Base-by-base conservation (phyloP, 805 yeast genomes). In the Yarrowia deformans region DNA sequence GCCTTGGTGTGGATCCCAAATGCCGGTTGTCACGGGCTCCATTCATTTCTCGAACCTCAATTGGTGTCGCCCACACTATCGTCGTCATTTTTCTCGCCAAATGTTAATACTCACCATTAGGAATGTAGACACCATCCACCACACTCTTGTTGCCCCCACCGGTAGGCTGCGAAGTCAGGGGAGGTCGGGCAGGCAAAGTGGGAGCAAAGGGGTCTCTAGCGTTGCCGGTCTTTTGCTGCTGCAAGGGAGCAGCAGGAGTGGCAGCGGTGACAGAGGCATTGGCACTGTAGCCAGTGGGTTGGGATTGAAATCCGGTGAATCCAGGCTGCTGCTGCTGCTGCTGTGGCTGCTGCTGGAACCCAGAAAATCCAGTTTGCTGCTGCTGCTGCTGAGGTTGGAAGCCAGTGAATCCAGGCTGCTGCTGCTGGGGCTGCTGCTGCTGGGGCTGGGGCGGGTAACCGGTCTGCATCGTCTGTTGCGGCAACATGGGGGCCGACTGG, bases 261-360 rank as follows among this genome's bases (percentile, higher is more conserved):
- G 61, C 23, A 12, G 60, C 49, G 3, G 60, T 39, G 40, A 32
- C 50, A 13, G 58, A 16, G 16, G 67, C 43, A 45, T 32, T 48
- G 71, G 72, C 69, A 55, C 69, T 72, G 58, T 70, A 74, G 9
- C 80, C 80, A 14, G 79, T 77, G 42, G 73, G 72, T 64, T 73
- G 75, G n/a, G 70, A 66, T 18, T 49, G 50, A 19, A 64, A 50
- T 14, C 50, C 42, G 10, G 49, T n/a, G 29, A 34, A 49, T 2
- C 40, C 43, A 40, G 69, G 10, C 60, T 40, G 16, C 50, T 40
- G 52, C 9, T 16, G 54, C 56, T 52, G 54, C 56, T 23, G 39
- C 42, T 63, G 68, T 29, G 50, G 74, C 12, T 52, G 71, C 61
- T 68, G 72, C 69, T 70, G 73, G 35, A 35, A 70, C n/a, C 64